Conservation (phyloP, 2,329 filamentous ascomycete species). For the Rutstroemia sydowiana region DNA sequence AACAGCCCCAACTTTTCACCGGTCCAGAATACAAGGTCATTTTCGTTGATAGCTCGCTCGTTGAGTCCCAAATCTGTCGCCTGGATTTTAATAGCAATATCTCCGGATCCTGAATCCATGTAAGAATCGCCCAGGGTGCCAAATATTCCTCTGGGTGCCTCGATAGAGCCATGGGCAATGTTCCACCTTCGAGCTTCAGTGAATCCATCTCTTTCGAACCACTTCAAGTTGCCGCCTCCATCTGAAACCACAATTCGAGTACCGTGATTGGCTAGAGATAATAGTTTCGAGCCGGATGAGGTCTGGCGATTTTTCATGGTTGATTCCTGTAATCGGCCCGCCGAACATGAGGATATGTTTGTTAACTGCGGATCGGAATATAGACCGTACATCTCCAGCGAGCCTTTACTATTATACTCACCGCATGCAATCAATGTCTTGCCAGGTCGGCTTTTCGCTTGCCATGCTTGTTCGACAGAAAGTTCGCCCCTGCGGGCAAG, state of each 20-base stretch:
- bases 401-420: conserved; percentile 87
- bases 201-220: conserved; percentile 80
- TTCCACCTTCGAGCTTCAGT: conserved; percentile 49
- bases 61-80: conserved; percentile 35
- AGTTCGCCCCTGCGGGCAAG: conserved; percentile 47
- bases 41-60: conserved; percentile 39
- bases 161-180: conserved; percentile 47
- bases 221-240: conserved; percentile 75
- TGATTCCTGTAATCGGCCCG: conserved; percentile 37
- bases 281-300: conserved; percentile 69
- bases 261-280: conserved; percentile 77
- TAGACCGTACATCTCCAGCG: conserved; percentile 76
- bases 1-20: conserved; percentile 75
- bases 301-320: conserved; percentile 75
- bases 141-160: conserved; percentile 43
- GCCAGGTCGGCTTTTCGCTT: conserved; percentile 46
- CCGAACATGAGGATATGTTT: conserved; percentile 26
- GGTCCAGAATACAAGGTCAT: conserved; percentile 80
- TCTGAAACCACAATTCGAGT: conserved; percentile 77
- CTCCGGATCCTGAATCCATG: conserved; percentile 45
- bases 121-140: conserved; percentile 35
- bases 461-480: conserved; percentile 45
- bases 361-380: conserved; percentile 29
- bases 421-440: conserved; percentile 74
- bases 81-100: conserved; percentile 74